Evolutionary conservation across 164 flowering plant species (phyloP).

Genomic region (Sedum album): DNA sequence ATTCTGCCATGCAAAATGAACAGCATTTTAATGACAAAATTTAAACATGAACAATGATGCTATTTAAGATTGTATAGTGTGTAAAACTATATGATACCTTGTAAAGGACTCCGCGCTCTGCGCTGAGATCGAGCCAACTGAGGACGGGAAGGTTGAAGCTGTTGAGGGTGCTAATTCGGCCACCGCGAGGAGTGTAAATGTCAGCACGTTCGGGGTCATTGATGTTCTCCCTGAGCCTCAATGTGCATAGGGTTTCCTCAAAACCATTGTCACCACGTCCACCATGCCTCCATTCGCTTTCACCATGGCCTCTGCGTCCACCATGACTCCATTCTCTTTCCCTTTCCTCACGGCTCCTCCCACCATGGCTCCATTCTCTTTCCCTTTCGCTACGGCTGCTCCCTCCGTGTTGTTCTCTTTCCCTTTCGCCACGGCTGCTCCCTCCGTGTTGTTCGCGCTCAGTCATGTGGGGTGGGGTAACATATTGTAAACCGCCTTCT

Average conservation of each 20-base stretch:
- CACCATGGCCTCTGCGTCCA: not conserved
- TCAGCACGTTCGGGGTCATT: conserved; percentile 41
- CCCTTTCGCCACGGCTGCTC: not conserved
- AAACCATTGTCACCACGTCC: conserved; percentile 35
- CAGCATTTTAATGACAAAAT: too few species aligned
- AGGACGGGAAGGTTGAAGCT: conserved; percentile 57
- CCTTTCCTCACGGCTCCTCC: too few species aligned
- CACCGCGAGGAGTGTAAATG: conserved; percentile 39
- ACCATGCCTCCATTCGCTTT: too few species aligned
- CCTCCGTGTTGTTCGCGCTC: conserved; percentile 6
- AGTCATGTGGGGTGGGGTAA: conserved; percentile 16
- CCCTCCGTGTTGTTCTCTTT: not conserved
- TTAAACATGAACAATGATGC: too few species aligned
- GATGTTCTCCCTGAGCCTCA: conserved; percentile 43
- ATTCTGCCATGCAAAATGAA: conserved; percentile 16
- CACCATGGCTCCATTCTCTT: conserved; percentile 13
- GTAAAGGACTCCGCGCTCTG: conserved; percentile 34
- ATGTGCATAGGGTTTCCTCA: conserved; percentile 54
- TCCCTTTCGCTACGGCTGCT: conserved; percentile 9
- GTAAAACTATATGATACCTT: conserved; percentile 16
- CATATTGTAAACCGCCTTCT: conserved; percentile 17
- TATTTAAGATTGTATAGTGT: too few species aligned
- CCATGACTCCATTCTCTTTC: too few species aligned
- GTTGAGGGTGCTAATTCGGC: conserved; percentile 43
- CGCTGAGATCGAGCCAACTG: conserved; percentile 35